Base-by-base conservation (phyloP, 2,329 filamentous ascomycete genomes). In the Phialocephala subalpina region DNA sequence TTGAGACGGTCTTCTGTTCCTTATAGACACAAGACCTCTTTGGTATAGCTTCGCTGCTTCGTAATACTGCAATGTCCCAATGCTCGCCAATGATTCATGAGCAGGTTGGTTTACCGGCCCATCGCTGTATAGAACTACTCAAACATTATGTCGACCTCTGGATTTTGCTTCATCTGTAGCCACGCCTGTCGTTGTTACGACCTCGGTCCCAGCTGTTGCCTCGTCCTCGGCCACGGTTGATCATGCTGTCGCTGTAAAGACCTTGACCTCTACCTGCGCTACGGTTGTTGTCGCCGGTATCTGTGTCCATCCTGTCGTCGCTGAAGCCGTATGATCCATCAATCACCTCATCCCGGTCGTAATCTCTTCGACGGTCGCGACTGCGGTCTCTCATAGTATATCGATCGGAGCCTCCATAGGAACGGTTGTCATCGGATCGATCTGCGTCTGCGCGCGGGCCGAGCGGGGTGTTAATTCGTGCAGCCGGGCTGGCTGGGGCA, bases 311-410 rank as follows among this genome's bases (percentile, higher is more conserved):
- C 6, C 71, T 69, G 62, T 77, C 74, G 3, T 75, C 73, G 25
- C 45, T 58, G 62, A 78, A 78, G 14, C 76, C 76, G 60, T 77
- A 77, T 47, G 76, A 73, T 4, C 76, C 76, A 69, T 78, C 76
- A 42, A 75, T 68, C 18, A 78, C 64, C 22, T 77, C 75, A 14
- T 75, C 73, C 29, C 74, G 66, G 20, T 69, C 66, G 36, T 70
- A 67, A 18, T 71, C 70, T 67, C 71, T 60, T 63, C 69, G 64
- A 12, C 67, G 70, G 25, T 71, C 67, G 49, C 68, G 65, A 56
- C 67, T 71, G 20, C 70, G 71, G 12, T 70, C 71, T 66, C 69
- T 64, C 1, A 70, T 62, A 18, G 62, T 63, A 57, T 76, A 74
- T 64, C 69, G 63, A 25, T 75, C 73, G 3, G 70, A 65, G 20